Evolutionary conservation across 2,329 filamentous ascomycete genomes (phyloP).

Genomic region (Geosmithia morbida): DNA sequence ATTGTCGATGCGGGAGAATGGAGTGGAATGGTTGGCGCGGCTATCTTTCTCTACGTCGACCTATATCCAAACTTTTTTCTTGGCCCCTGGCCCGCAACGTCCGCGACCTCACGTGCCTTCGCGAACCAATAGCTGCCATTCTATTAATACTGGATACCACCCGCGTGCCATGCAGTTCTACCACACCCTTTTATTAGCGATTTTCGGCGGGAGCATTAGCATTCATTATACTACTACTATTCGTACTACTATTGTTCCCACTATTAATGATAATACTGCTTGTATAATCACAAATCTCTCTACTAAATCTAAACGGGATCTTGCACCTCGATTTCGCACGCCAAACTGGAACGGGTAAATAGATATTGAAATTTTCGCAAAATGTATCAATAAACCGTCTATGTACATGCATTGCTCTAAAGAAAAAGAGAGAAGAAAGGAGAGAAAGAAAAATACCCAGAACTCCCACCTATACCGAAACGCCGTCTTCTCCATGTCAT

Average conservation of each 20-base stretch:
- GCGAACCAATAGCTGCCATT: not conserved
- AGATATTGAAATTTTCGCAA: too few relatives aligned
- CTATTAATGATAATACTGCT: too few relatives aligned
- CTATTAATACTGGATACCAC: not conserved
- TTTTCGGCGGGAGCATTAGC: not conserved
- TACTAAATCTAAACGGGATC: too few relatives aligned
- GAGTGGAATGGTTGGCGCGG: not conserved
- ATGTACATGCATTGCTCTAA: not conserved
- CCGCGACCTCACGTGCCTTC: slow-evolving; percentile 8
- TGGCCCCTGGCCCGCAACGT: slow-evolving; percentile 1
- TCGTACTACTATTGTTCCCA: too few relatives aligned
- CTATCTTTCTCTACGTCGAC: not conserved
- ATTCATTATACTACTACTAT: too few relatives aligned
- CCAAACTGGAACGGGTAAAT: too few relatives aligned
- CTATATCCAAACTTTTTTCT: slow-evolving; percentile 1
- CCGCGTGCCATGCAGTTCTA: not conserved
- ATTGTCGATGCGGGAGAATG: slow-evolving; percentile 1
- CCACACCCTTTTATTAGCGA: not conserved
- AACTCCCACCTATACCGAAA: not conserved
- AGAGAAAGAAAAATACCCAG: too few relatives aligned
- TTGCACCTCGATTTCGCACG: too few relatives aligned
- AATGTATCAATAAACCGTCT: too few relatives aligned
- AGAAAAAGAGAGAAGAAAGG: too few relatives aligned
- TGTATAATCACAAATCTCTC: too few relatives aligned
- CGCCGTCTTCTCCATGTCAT: not conserved